Base-by-base conservation (phyloP, 768 basidiomycete species). In the Suillus decipiens region DNA sequence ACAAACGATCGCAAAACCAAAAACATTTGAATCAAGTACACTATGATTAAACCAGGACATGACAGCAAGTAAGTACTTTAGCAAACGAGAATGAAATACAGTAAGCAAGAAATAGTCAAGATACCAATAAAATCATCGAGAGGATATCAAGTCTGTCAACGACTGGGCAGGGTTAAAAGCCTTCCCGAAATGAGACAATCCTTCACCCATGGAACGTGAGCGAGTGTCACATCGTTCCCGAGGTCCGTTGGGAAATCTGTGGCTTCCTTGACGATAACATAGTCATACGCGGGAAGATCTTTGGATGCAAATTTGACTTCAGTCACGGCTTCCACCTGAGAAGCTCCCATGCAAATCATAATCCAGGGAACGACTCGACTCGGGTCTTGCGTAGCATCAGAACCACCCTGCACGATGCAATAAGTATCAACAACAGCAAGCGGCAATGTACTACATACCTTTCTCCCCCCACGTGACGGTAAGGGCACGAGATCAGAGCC, bases 301-400 rank as follows among this genome's bases (percentile, higher is more conserved):
- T 60, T 71, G 36, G 65, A 64, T 4, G 85, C 82, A 64, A 77
- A 72, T 62, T 75, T 79, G 10, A 75, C 36, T n/a, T 86, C 82
- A 9, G 77, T 73, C 34, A 88, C 83, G 2, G 86, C 86, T 72
- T 93, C 89, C 53, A 96, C 88, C 14, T 76, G 78, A 8, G 77
- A 75, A 0, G 94, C 92, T 1, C 93, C 93, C 87, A 95, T 92
- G 36, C 85, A 84, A 48, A 92, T 73, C 41, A 93, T 82, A 64
- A 95, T 89, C 58, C 84, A 85, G 28, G 82, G 85, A 66, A 86
- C 83, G 53, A 71, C 78, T 67, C 79, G 81, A 63, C 77, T 79
- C 10, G 78, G 78, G 64, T 79, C 78, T 70, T 75, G 74, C 17
- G 71, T 61, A 62, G 60, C 33, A 22, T 76, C 75, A 1, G 64